Evolutionary conservation across 2,329 filamentous ascomycete genomes (phyloP).

Genomic region (Diaporthe citriasiana): DNA sequence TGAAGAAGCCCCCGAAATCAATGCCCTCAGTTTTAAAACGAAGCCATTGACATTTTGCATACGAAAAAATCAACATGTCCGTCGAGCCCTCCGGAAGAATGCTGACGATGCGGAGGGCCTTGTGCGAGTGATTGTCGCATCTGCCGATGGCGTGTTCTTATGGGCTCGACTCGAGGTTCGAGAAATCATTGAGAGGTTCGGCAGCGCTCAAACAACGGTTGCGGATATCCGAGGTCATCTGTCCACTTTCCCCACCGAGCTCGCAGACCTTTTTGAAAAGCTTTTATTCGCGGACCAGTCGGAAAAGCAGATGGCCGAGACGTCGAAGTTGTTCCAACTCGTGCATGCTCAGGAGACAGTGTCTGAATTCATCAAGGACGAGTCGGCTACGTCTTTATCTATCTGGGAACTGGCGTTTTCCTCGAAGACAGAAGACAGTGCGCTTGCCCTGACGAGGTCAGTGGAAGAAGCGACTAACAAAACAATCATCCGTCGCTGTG

Average conservation of each 20-base stretch:
- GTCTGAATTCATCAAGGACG: constrained; percentile 52
- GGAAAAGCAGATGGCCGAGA: constrained; percentile 40
- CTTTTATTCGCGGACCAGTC: constrained; percentile 50
- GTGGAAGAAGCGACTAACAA: constrained; percentile 46
- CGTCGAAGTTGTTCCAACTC: constrained; percentile 50
- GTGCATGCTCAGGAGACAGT: constrained; percentile 51
- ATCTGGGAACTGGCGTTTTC: constrained; percentile 54
- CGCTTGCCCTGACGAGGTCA: constrained; percentile 35
- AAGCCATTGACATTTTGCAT: not conserved
- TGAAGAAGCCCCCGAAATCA: too few species aligned
- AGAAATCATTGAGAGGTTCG: constrained; percentile 46
- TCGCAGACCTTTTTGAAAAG: constrained; percentile 50
- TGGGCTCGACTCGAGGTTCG: constrained; percentile 50
- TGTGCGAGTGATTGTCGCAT: constrained; percentile 39
- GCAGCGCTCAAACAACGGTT: constrained; percentile 29
- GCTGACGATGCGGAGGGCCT: constrained; percentile 21
- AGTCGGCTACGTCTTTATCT: constrained; percentile 49
- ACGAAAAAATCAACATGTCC: constrained; percentile 40
- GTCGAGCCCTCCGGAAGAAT: constrained; percentile 39
- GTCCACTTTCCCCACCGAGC: constrained; percentile 45
- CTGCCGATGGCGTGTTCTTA: constrained; percentile 48
- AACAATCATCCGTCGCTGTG: constrained; percentile 38
- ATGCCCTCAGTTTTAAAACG: not conserved
- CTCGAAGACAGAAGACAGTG: constrained; percentile 44
- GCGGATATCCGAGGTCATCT: constrained; percentile 37